Base-by-base conservation (phyloP, 768 basidiomycete species). In the Boletus bicolor region DNA sequence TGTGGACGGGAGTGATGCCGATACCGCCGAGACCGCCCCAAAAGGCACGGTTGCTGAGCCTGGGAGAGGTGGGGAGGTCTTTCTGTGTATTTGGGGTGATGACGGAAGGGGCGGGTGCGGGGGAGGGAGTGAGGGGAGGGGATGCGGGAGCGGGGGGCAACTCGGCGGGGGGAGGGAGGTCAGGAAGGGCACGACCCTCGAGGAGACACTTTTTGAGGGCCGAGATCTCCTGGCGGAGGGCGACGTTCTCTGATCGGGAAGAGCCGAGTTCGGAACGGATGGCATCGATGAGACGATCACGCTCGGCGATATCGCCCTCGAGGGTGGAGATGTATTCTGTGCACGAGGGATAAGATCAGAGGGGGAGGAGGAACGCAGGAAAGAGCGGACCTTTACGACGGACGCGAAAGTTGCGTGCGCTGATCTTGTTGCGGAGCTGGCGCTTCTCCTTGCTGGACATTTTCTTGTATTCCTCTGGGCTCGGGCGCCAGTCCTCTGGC, bases 371-470 rank as follows among this genome's bases (percentile, higher is more conserved):
- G 15, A 19, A 19, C 2, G 2, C 9, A n/a, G 21, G 28, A 4
- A 9, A 8, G 2, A 5, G 68, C 73, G 45, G 30, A 90, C 92
- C 95, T 77, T 98, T 98, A 71, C 94, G 79, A 37, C 96, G 77
- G 30, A 93, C 91, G n/a, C 96, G 81, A 75, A 98, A 98, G 69
- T 96, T 97, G 51, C 95, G 77, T 0, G 96, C 96, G 61, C 86
- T 89, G 63, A 98, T 93, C 85, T 99, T 99, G 77, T 99, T 99
- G 49, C 96, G 72, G 42, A 98, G 76, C 71, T 98, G 96, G 9
- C 97, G 77, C 73, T 98, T 98, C 77, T 98, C 95, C 75, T 96
- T 98, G 65, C 86, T 88, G 6, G 85, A 84, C 83, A 99, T 89
- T 72, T 93, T 98, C 68, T 91, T 87, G 76, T 98, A 97, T 58